Evolutionary conservation across 768 basidiomycete genomes (phyloP), one percentile per base, ranked within the genome.

Genomic region (Tubosaeta brunneosetosa): DNA sequence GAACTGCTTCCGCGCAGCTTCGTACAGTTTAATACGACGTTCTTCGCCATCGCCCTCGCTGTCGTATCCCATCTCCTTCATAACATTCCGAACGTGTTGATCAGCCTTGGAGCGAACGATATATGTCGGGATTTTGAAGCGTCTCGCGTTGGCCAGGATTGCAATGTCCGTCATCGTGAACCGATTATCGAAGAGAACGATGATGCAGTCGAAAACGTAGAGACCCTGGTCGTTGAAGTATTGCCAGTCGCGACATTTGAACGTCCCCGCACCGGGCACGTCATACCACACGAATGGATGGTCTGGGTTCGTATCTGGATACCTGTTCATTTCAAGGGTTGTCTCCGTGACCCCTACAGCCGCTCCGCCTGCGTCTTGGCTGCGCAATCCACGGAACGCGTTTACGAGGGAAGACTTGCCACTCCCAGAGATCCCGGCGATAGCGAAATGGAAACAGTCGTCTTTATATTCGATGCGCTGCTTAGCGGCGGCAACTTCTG

Each of bases 101-200:
- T 73, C 70, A 0, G 72, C 63, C 46, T 74, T 71, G 14, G 72
- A 73, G 2, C 71, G 71, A 19, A 72, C 66, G 33, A 73, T 67
- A 44, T 65, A 68, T 0, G 61, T 61, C 4, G 73, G 69, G 29
- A 73, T 72, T 0, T 63, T 58, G 57, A 64, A 70, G 4, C 57
- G 62, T 27, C 49, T 59, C 49, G 64, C 67, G 49, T 67, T 69
- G 7, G 52, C 49, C 31, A 73, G 64, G 49, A 73, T 66, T 9
- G 68, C 67, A 7, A 66, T 51, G 16, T 70, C 71, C 5, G 71
- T 70, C 57, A 56, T 59, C 0, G 69, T 70, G 53, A 73, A 69
- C 0, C 72, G 65, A 47, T 66, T 66, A 55, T 66, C 64, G 36
- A 71, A 64, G 22, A 72, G 46, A 2, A 73, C 59, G 33, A 72